phyloP scores from a whole-genome alignment of 352 stramenopile genomes.

The Halophytophthora polymorphica region DNA sequence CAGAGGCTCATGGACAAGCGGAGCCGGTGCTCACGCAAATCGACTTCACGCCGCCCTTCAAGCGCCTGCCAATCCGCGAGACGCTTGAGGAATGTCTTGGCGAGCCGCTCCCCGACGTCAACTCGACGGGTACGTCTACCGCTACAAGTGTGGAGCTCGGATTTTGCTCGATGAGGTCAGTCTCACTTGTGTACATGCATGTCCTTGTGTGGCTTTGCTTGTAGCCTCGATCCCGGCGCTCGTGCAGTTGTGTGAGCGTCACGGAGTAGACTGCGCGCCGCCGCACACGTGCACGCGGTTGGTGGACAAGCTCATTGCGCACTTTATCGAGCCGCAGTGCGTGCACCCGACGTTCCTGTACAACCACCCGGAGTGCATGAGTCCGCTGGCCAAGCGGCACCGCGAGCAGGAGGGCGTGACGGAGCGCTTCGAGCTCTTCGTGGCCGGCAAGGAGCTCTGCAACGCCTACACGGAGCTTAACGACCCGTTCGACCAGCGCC shows the following conservation, averaged over 20 bases:
- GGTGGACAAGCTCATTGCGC: constrained; percentile 96
- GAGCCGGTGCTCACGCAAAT: constrained; percentile 79
- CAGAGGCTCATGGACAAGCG: neutral
- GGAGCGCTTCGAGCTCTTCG: constrained; percentile 98
- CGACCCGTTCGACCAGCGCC: constrained; percentile 95
- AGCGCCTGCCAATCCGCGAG: constrained; percentile 95
- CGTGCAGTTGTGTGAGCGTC: constrained; percentile 80
- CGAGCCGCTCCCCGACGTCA: constrained; percentile 66
- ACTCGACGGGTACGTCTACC: constrained; percentile 39
- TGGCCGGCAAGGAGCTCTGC: constrained; percentile 93
- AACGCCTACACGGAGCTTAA: constrained; percentile 99
- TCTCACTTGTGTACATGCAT: no score
- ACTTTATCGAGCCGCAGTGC: constrained; percentile 94
- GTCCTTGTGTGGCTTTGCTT: no score
- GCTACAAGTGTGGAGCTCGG: neutral
- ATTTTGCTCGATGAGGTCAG: no score
- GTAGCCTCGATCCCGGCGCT: constrained; percentile 73
- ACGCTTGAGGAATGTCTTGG: constrained; percentile 91
- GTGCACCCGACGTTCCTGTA: constrained; percentile 98
- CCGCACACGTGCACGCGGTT: constrained; percentile 95
- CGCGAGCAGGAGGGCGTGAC: constrained; percentile 92
- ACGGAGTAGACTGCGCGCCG: constrained; percentile 88
- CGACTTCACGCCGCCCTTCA: constrained; percentile 98
- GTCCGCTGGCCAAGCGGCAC: constrained; percentile 94
- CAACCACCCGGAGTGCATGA: constrained; percentile 98